These are phyloP conservation scores for Echinochloa phyllopogon DNA, from an alignment of 176 grass and related monocot genomes.

Conservation along the genomic window DNA sequence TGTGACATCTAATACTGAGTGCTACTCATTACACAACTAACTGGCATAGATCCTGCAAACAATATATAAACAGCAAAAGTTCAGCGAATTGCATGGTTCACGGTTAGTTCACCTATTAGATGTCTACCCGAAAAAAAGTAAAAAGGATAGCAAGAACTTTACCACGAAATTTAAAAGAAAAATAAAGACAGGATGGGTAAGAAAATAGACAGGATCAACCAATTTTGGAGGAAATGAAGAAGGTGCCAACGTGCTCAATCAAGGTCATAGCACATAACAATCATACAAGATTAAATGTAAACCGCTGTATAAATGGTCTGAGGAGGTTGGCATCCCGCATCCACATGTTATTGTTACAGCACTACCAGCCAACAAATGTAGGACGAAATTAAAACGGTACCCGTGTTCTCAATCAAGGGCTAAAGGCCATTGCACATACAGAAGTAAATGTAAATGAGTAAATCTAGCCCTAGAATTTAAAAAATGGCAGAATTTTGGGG, in stretches of 20 bases:
- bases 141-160: not conserved
- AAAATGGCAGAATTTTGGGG: not conserved
- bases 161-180: not conserved
- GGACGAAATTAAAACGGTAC: too few species aligned
- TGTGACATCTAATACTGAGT: not conserved
- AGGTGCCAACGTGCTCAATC: not conserved
- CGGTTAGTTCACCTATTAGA: not conserved
- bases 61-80: not conserved
- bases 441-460: too few species aligned
- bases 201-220: not conserved
- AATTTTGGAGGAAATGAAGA: not conserved
- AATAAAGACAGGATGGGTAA: not conserved
- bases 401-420: too few species aligned
- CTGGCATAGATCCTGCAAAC: conserved; percentile 19
- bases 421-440: too few species aligned
- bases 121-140: not conserved
- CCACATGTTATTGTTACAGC: too few species aligned
- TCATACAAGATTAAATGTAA: not conserved
- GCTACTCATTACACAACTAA: not conserved
- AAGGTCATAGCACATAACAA: not conserved
- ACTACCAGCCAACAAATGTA: too few species aligned
- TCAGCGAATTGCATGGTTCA: not conserved
- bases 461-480: not conserved
- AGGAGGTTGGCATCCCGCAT: too few species aligned
- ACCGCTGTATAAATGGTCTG: too few species aligned